Base-by-base conservation (phyloP, 352 stramenopile species). In the Sclerospora graminicola region DNA sequence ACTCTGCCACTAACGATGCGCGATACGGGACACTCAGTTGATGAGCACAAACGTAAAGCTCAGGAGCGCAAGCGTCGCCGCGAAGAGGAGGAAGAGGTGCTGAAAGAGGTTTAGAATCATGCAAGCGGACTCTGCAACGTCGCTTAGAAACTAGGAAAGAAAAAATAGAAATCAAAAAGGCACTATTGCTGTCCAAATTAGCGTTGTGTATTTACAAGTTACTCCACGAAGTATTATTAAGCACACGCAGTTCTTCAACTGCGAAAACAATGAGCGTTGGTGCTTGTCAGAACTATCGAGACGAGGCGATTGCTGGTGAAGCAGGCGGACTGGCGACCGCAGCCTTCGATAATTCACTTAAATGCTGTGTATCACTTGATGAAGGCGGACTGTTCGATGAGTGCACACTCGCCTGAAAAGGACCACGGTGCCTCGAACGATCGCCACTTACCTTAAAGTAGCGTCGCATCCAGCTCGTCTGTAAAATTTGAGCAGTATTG, bases 21-120 rank as follows among this genome's bases (percentile, higher is more conserved):
- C 7, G 69, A 89, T 41, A 88, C 72, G 8, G 79, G 72, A 27
- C 51, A 86, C 57, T 89, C 81, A 13, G 78, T 90, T 15, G 69
- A 84, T 38, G 81, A 93, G 52, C 73, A 79, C 33, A 85, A 89
- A 58, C 52, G 65, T 18, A 80, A 77, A 49, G 70, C 82, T 52
- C 57, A 60, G n/a, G 71, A 84, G 19, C 74, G 74, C 35, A 89
- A 89, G 59, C 75, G 78, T 23, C 70, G 75, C 1, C 78, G 75
- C 23, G 54, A 69, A 24, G 45, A 64, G 27, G 39, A 51, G 42
- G 43, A 42, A 15, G 46, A 49, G n/a, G n/a, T n/a, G n/a, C n/a
- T n/a, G n/a, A n/a, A n/a, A n/a, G n/a, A n/a, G n/a, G n/a, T n/a
- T n/a, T n/a, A n/a, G n/a, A n/a, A n/a, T n/a, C n/a, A n/a, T n/a